These are phyloP conservation scores for Saturnispora galanensis DNA, from an alignment of 805 yeast species.

Conservation along the genomic window DNA sequence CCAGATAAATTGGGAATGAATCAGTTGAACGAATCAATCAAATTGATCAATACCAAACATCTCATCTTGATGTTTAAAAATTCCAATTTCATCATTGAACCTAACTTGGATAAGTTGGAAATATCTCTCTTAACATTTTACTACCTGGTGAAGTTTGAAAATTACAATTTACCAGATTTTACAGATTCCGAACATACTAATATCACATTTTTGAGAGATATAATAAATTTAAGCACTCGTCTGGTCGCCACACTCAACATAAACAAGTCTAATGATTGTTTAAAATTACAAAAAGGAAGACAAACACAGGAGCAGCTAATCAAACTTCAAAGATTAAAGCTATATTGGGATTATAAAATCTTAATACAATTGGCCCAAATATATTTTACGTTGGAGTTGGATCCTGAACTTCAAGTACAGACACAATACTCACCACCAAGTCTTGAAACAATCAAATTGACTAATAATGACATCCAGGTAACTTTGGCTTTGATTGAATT, in stretches of 20 bases:
- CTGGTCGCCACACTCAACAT: constrained; percentile 39
- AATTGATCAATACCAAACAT: constrained; percentile 29
- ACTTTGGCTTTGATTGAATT: constrained; percentile 27
- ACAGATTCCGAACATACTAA: constrained; percentile 25
- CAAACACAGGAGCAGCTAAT: constrained; percentile 13
- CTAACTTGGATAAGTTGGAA: constrained; percentile 39
- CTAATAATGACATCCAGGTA: constrained; percentile 27
- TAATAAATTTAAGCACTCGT: constrained; percentile 31
- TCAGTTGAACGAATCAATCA: constrained; percentile 26
- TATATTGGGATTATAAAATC: constrained; percentile 36
- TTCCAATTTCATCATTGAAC: constrained; percentile 36
- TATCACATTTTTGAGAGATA: constrained; percentile 31
- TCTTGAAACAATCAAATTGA: constrained; percentile 26
- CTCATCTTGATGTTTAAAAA: constrained; percentile 36
- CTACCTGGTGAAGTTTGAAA: constrained; percentile 34
- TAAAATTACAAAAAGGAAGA: neutral
- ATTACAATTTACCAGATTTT: constrained; percentile 15
- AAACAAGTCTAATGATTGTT: constrained; percentile 13
- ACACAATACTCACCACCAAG: constrained; percentile 24
- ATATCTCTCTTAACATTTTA: constrained; percentile 40
- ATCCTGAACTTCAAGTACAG: constrained; percentile 12
- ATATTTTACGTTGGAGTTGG: constrained; percentile 18
- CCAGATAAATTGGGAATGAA: constrained; percentile 22
- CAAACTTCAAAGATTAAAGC: constrained; percentile 28
- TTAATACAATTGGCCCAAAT: constrained; percentile 24